phyloP scores from a whole-genome alignment of 768 basidiomycete genomes.

The Pisolithus marmoratus region DNA sequence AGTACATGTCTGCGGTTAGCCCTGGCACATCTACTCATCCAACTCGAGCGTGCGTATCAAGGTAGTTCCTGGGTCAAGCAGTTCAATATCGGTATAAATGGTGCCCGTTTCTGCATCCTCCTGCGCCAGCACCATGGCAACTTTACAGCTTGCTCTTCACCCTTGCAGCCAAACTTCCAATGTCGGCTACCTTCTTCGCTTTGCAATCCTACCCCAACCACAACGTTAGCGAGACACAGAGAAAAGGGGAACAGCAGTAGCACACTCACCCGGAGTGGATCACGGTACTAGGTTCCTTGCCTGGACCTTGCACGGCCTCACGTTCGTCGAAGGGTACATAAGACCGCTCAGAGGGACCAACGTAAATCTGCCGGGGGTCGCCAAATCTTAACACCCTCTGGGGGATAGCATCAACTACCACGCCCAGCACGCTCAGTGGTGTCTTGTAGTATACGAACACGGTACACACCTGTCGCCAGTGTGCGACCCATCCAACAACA shows the following conservation, averaged over 20 bases:
- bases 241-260: not conserved
- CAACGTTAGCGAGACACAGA: not conserved
- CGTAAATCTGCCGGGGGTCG: constrained; percentile 81
- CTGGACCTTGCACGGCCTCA: constrained; percentile 43
- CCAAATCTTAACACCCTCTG: constrained; percentile 92
- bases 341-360: constrained; percentile 68
- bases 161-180: constrained; percentile 3
- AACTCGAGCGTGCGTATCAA: too few relatives aligned
- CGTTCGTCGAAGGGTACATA: constrained; percentile 67
- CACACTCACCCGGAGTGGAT: constrained; percentile 69
- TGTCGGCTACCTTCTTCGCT: constrained; percentile 26
- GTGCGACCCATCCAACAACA: constrained; percentile 89
- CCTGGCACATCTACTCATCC: too few relatives aligned
- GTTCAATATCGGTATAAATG: not conserved
- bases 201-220: constrained; percentile 23
- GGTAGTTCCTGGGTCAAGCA: too few relatives aligned
- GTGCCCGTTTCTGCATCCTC: not conserved
- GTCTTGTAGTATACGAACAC: constrained; percentile 1
- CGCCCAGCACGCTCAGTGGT: not conserved
- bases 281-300: constrained; percentile 57
- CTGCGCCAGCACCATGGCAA: not conserved
- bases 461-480: constrained; percentile 72
- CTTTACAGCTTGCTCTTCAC: constrained; percentile 22
- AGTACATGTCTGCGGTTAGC: too few relatives aligned
- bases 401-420: constrained; percentile 84